Conservation (phyloP, 805 yeast genomes). For the Yamadazyma ubonensis region DNA sequence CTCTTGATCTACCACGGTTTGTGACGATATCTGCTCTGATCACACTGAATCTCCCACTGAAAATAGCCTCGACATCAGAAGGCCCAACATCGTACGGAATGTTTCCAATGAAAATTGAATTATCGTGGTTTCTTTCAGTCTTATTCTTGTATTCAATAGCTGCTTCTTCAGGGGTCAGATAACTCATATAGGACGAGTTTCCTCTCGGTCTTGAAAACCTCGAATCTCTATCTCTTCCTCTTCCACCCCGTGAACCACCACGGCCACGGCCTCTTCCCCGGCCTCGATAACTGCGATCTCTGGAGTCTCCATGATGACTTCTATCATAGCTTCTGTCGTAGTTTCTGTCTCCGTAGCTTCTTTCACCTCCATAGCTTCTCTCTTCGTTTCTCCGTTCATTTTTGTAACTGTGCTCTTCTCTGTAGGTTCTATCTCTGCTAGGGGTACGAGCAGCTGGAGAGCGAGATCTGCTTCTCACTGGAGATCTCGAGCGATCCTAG, state of each 20-base stretch:
- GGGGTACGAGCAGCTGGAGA: constrained; percentile 5
- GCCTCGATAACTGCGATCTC: constrained; percentile 7
- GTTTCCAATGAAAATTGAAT: constrained; percentile 73
- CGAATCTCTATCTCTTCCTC: constrained; percentile 21
- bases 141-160: constrained; percentile 31
- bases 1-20: constrained; percentile 76
- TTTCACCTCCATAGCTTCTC: constrained; percentile 18
- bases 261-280: constrained; percentile 22
- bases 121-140: constrained; percentile 57
- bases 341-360: constrained; percentile 23
- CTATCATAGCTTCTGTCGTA: constrained; percentile 20
- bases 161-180: constrained; percentile 23
- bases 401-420: background rate
- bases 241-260: constrained; percentile 22
- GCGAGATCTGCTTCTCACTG: constrained; percentile 19
- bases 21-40: constrained; percentile 81
- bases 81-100: constrained; percentile 65
- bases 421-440: constrained; percentile 4
- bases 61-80: constrained; percentile 57
- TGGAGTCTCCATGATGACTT: too few species aligned
- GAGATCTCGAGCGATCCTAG: constrained; percentile 35
- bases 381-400: background rate
- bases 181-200: constrained; percentile 6
- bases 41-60: constrained; percentile 51
- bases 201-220: too few species aligned